A percentile compares a stretch with the other conserved stretches of the same genome.
phyloP scores from a whole-genome alignment of 2,329 filamentous ascomycete genomes.

The Fusarium goolgardi region DNA sequence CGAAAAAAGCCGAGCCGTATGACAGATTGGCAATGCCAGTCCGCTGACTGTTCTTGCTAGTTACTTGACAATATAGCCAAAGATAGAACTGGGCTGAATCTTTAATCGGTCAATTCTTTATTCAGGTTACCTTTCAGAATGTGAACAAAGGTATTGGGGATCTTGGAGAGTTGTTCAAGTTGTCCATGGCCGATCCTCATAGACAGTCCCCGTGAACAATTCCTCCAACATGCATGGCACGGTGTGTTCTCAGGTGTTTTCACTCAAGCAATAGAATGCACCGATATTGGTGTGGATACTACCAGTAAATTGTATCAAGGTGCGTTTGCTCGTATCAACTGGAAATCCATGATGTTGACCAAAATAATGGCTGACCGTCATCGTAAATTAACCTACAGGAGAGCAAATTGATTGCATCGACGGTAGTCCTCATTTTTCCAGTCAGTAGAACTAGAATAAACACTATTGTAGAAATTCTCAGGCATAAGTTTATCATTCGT shows the following conservation, averaged over 20 bases:
- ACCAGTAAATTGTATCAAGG: not conserved
- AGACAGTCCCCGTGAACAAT: not conserved
- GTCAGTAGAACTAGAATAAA: too few species aligned
- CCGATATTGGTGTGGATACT: not conserved
- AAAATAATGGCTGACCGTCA: not conserved
- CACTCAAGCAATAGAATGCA: accelerated
- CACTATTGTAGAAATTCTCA: too few species aligned
- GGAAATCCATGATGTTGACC: accelerated
- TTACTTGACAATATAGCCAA: not conserved
- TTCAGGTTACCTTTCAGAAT: not conserved
- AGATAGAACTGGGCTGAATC: not conserved
- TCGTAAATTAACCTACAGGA: accelerated
- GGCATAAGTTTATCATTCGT: not conserved
- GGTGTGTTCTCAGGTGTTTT: not conserved
- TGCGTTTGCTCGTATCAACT: not conserved
- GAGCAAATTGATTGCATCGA: not conserved
- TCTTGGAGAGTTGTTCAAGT: not conserved
- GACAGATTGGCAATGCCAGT: not conserved
- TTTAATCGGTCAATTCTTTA: not conserved
- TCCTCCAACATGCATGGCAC: not conserved
- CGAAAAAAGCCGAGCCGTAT: not conserved
- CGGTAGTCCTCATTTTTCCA: not conserved
- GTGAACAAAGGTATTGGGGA: not conserved
- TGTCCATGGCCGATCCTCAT: not conserved
- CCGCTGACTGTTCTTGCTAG: not conserved